These are phyloP conservation scores for Globisporangium nunn DNA, from an alignment of 352 stramenopile species.

Conservation along the genomic window DNA sequence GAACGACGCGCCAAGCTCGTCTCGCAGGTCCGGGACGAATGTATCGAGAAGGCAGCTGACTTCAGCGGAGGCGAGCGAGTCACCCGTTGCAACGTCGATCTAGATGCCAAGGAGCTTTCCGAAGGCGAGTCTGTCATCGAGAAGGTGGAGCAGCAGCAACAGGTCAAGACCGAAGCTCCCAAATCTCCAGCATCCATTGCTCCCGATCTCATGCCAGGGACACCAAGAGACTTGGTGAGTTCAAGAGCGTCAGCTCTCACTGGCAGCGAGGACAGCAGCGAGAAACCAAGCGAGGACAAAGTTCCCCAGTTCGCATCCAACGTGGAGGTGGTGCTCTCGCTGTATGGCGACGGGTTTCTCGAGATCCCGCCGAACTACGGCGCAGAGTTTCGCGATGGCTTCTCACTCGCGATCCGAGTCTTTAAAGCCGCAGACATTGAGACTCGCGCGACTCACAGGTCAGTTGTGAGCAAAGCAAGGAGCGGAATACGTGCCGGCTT, in stretches of 20 bases:
- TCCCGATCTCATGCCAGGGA: neutral
- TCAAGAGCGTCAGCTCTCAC: neutral
- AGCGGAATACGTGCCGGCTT: too few relatives aligned
- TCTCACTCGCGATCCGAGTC: constrained; percentile 30
- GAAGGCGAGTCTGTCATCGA: neutral
- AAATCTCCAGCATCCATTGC: neutral
- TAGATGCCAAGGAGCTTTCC: too few relatives aligned
- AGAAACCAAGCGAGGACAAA: neutral
- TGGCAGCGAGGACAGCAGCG: too few relatives aligned
- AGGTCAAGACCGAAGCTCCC: neutral
- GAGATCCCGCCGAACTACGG: constrained; percentile 20
- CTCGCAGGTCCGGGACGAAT: neutral
- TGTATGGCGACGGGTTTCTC: constrained; percentile 50
- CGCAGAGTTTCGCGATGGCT: constrained; percentile 12
- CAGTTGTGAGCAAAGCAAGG: neutral
- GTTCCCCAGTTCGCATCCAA: neutral
- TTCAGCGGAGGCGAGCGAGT: neutral
- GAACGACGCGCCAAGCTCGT: neutral
- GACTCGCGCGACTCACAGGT: constrained; percentile 23
- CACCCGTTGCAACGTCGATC: neutral
- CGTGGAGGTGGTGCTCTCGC: constrained; percentile 22
- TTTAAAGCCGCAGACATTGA: constrained; percentile 42
- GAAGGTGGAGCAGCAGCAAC: neutral
- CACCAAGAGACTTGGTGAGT: neutral
- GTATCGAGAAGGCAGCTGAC: neutral